Percentiles rank a stretch among this genome's conserved stretches.
Evolutionary conservation across 2,329 filamentous ascomycete species (phyloP).

Genomic region (Aspergillus quadrilineatus): DNA sequence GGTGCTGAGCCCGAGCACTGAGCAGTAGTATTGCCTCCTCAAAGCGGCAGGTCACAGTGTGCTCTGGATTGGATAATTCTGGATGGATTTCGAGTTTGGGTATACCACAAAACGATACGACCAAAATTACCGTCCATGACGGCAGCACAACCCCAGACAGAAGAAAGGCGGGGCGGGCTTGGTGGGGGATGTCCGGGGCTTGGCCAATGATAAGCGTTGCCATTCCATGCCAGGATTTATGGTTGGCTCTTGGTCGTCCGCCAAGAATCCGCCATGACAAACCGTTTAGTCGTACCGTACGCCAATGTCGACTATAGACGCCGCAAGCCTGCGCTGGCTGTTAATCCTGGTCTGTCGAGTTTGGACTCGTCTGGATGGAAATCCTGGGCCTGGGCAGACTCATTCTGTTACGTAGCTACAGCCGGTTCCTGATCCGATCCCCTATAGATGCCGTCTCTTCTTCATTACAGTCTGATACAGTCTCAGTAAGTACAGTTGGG

Average conservation of each 20-base stretch:
- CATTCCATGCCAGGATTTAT: conserved; percentile 6
- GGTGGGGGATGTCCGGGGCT: neutral
- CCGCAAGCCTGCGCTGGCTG: neutral
- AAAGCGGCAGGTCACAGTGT: neutral
- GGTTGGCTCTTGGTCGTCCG: conserved; percentile 6
- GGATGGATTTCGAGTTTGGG: neutral
- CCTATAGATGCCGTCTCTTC: too few relatives aligned
- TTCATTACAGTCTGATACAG: neutral
- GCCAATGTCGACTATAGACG: conserved; percentile 1
- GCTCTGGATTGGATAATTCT: neutral
- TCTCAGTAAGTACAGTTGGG: neutral
- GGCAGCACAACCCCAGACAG: conserved; percentile 6
- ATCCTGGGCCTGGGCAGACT: neutral
- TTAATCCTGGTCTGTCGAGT: neutral
- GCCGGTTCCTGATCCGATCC: too few relatives aligned
- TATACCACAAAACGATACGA: neutral
- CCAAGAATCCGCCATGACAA: neutral
- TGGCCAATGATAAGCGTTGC: conserved; percentile 2
- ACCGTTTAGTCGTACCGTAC: neutral
- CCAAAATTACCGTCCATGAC: neutral
- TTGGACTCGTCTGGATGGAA: neutral
- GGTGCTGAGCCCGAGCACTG: neutral
- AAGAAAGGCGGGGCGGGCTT: neutral
- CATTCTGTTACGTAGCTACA: neutral
- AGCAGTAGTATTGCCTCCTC: neutral